Percentiles rank a stretch among this genome's conserved stretches.
Evolutionary conservation across 2,329 filamentous ascomycete genomes (phyloP).

Genomic region (Trichoderma arundinaceum): DNA sequence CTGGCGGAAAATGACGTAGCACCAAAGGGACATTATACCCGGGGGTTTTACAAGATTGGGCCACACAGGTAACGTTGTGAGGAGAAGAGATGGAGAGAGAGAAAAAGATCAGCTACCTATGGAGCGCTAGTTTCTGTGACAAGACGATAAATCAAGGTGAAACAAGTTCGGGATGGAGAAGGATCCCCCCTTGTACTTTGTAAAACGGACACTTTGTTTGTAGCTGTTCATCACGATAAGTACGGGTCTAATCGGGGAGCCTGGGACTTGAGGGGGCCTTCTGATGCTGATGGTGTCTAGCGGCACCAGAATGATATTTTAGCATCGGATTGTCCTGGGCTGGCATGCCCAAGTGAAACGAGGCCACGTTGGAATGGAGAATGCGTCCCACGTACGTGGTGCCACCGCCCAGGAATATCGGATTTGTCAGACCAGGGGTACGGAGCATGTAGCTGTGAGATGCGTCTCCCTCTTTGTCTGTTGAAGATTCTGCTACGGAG

Average conservation of each 20-base stretch:
- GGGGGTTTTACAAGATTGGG: neutral
- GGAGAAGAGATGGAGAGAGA: no score
- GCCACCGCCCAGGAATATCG: neutral
- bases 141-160: constrained; percentile 6
- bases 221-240: neutral
- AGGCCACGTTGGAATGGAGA: constrained; percentile 17
- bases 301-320: neutral
- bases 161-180: constrained; percentile 2
- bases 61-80: constrained; percentile 9
- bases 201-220: neutral
- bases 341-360: constrained; percentile 16
- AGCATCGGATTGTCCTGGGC: neutral
- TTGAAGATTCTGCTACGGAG: no score
- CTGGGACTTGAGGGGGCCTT: neutral
- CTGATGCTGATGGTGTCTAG: neutral
- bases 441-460: neutral
- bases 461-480: no score
- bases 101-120: neutral
- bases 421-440: constrained; percentile 19
- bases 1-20: constrained; percentile 4
- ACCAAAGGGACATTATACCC: neutral
- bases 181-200: constrained; percentile 6
- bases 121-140: neutral
- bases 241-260: neutral
- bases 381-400: constrained; percentile 7